Evolutionary conservation across 176 grass and related monocot species (phyloP).

Genomic region (Pontederia crassipes): DNA sequence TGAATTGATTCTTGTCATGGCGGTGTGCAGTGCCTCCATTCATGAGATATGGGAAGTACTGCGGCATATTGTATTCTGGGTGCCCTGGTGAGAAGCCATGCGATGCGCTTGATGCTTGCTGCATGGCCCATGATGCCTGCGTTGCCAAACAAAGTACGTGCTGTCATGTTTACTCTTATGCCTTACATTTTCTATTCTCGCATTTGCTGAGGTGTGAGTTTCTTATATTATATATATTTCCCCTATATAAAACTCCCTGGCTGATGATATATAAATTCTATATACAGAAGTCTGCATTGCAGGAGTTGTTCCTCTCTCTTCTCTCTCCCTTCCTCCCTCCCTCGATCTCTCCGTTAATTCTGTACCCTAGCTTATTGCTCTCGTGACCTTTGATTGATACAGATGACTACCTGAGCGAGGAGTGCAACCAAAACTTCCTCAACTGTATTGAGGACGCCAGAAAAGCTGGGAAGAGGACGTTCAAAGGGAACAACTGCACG

Average conservation of each 20-base stretch:
- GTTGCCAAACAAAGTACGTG: slow-evolving; percentile 55
- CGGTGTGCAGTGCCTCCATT: slow-evolving; percentile 41
- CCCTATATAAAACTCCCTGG: too few species aligned
- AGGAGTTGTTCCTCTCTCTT: not conserved
- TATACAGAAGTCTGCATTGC: too few species aligned
- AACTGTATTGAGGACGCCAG: slow-evolving; percentile 52
- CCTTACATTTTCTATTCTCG: too few species aligned
- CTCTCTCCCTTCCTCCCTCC: not conserved
- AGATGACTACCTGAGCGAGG: slow-evolving; percentile 88
- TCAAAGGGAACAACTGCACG: slow-evolving; percentile 76
- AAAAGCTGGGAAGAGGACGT: slow-evolving; percentile 26
- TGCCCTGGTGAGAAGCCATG: slow-evolving; percentile 88
- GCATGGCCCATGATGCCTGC: slow-evolving; percentile 87
- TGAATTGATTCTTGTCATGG: not conserved
- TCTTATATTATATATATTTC: too few species aligned
- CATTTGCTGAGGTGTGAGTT: too few species aligned
- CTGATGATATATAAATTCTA: too few species aligned
- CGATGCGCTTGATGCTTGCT: slow-evolving; percentile 85
- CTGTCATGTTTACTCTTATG: too few species aligned
- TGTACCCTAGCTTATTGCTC: not conserved
- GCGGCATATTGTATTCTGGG: slow-evolving; percentile 86
- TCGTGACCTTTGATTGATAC: not conserved
- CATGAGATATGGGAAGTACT: slow-evolving; percentile 90
- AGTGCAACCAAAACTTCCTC: slow-evolving; percentile 60
- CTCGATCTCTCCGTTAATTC: not conserved